phyloP scores from a whole-genome alignment of 73 alveolate genomes.

The Durusdinium trenchii region DNA sequence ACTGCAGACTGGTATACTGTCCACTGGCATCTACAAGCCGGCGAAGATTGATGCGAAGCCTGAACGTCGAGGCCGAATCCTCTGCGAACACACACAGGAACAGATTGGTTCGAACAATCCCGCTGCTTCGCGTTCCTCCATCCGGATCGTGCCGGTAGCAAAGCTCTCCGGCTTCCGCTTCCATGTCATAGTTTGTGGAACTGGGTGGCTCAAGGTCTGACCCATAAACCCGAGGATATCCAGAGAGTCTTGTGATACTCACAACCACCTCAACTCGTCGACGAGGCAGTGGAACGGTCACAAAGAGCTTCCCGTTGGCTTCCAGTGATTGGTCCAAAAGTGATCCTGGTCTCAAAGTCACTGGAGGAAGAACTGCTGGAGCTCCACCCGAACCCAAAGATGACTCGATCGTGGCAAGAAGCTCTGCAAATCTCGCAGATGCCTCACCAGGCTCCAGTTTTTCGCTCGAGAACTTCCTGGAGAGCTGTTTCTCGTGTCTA shows the following conservation, averaged over 20 bases:
- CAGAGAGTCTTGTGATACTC: not conserved
- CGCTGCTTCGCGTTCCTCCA: not conserved
- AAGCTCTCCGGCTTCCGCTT: constrained; percentile 49
- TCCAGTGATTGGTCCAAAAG: constrained; percentile 1
- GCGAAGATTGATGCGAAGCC: not conserved
- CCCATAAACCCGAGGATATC: constrained; percentile 31
- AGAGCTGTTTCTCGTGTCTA: not conserved
- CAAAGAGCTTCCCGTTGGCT: not conserved
- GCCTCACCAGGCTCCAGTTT: not conserved
- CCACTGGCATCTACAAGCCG: not conserved
- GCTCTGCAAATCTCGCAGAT: not conserved
- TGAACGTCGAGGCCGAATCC: not conserved
- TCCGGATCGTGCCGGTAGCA: constrained; percentile 67
- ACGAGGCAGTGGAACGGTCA: constrained; percentile 23
- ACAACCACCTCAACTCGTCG: constrained; percentile 49
- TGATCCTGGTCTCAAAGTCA: not conserved
- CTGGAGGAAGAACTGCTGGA: not conserved
- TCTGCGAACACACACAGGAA: not conserved
- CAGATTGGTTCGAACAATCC: not conserved
- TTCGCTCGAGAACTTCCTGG: not conserved
- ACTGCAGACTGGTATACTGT: constrained; percentile 27
- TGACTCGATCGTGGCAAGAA: not conserved
- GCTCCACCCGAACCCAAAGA: not conserved
- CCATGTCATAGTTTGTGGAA: constrained; percentile 24
- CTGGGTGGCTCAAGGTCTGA: constrained; percentile 20